phyloP scores from a whole-genome alignment of 768 basidiomycete species.

The Rhodotorula toruloides region DNA sequence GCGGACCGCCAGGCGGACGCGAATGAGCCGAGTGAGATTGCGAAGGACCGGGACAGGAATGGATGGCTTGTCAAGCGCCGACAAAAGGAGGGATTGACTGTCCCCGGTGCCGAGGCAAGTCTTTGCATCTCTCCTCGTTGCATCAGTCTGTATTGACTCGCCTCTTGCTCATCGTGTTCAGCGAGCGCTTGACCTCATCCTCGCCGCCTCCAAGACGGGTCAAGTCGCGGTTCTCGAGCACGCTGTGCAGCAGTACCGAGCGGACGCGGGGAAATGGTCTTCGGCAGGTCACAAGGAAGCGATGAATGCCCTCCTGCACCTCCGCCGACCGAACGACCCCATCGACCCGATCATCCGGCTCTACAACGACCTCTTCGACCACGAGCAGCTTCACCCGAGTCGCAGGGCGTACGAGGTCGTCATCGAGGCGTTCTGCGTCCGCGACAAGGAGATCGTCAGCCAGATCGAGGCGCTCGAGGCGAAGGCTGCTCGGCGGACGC shows the following conservation, averaged over 20 bases:
- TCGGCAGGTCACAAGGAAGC: constrained; percentile 60
- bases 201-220: constrained; percentile 7
- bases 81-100: too few relatives aligned
- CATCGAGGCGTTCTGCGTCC: constrained; percentile 59
- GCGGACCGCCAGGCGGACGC: too few relatives aligned
- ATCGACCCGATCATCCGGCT: constrained; percentile 59
- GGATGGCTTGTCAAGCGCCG: too few relatives aligned
- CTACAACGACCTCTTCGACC: constrained; percentile 67
- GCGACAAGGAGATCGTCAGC: constrained; percentile 62
- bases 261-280: constrained; percentile 24
- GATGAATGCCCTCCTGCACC: constrained; percentile 53
- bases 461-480: constrained; percentile 46
- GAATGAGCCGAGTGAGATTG: too few relatives aligned
- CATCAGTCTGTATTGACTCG: neutral
- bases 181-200: constrained; percentile 2
- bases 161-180: neutral
- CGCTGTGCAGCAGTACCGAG: constrained; percentile 25
- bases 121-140: neutral
- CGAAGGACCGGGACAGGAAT: too few relatives aligned
- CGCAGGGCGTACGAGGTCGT: constrained; percentile 59
- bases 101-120: too few relatives aligned
- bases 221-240: neutral
- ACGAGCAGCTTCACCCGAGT: constrained; percentile 58
- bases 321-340: constrained; percentile 52
- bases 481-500: constrained; percentile 21